Percentiles rank a stretch among this genome's conserved stretches.
Evolutionary conservation across 2,329 filamentous ascomycete genomes (phyloP).

Genomic region (Aureobasidium subglaciale): DNA sequence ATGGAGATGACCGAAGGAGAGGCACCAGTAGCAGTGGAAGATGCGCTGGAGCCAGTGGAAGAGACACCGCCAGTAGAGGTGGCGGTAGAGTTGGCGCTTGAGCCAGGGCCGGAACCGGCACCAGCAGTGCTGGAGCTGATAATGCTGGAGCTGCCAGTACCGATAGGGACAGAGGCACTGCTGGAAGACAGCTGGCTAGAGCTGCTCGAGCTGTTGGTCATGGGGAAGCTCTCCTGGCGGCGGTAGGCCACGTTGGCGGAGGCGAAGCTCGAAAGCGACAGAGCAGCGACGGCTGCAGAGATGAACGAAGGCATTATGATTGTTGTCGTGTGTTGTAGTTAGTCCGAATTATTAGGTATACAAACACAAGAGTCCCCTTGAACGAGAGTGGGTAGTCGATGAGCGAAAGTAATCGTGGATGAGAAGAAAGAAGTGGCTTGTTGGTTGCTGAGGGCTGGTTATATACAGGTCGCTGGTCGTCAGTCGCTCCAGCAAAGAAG

Average conservation of each 20-base stretch:
- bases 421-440: not conserved
- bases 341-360: constrained; percentile 7
- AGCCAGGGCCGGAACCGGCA: not conserved
- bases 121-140: not conserved
- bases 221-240: not conserved
- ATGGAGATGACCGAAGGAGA: not conserved
- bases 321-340: not conserved
- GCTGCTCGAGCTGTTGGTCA: not conserved
- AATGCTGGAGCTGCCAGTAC: constrained; percentile 5
- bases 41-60: not conserved
- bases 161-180: not conserved
- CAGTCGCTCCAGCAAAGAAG: not conserved
- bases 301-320: constrained; percentile 9
- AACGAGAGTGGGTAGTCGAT: constrained; percentile 8
- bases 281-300: constrained; percentile 12
- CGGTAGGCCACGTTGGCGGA: constrained; percentile 4
- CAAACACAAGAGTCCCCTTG: constrained; percentile 5
- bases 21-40: not conserved
- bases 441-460: constrained; percentile 5
- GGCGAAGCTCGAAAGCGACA: constrained; percentile 12
- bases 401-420: constrained; percentile 2
- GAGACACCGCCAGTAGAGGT: not conserved
- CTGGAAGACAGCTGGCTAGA: not conserved
- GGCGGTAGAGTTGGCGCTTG: not conserved
- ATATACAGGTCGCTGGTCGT: constrained; percentile 1